phyloP scores from a whole-genome alignment of 2,329 filamentous ascomycete species.

The Sphaerulina populicola region DNA sequence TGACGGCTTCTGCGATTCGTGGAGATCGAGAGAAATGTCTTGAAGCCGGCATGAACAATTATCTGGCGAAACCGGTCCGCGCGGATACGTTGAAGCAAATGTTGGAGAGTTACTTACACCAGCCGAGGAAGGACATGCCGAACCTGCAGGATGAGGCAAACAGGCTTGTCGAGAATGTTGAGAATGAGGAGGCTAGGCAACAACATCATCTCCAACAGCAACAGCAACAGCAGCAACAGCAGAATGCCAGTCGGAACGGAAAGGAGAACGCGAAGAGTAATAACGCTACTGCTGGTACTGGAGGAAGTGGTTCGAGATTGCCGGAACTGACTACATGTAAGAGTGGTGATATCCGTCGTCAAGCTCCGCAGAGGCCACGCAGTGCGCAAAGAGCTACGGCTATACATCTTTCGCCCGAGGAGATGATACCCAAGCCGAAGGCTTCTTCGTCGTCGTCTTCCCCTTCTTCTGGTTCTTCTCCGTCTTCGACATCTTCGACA shows the following conservation, averaged over 20 bases:
- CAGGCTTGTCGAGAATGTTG: constrained; percentile 34
- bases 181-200: constrained; percentile 11
- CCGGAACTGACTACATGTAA: no score
- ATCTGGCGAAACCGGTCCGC: constrained; percentile 89
- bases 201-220: background rate
- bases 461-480: no score
- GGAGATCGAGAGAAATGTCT: constrained; percentile 91
- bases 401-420: constrained; percentile 16
- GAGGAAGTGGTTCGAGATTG: no score
- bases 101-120: constrained; percentile 58
- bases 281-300: no score
- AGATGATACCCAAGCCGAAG: background rate
- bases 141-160: constrained; percentile 42
- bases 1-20: constrained; percentile 92
- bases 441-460: no score
- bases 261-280: no score
- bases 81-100: constrained; percentile 79
- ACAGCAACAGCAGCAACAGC: no score
- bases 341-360: background rate
- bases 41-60: constrained; percentile 97
- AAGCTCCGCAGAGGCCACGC: constrained; percentile 14
- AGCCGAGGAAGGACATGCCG: constrained; percentile 39
- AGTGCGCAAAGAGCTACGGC: constrained; percentile 21
- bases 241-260: no score
- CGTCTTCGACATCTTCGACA: no score